Base-by-base conservation (phyloP, 2,329 filamentous ascomycete species). In the Plenodomus biglobosus region DNA sequence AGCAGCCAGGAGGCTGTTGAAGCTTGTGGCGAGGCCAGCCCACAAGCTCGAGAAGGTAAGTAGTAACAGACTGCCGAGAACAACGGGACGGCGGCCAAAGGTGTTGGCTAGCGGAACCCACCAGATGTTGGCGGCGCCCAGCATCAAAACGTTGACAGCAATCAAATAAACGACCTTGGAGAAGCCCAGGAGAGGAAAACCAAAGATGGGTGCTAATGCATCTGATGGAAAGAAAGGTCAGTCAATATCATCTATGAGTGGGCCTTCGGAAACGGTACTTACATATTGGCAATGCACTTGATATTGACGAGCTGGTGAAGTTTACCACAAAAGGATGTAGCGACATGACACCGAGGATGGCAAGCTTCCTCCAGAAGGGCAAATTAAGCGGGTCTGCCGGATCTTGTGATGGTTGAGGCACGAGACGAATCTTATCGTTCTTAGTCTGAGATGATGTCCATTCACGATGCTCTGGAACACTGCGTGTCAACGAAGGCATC, bases 41-140 rank as follows among this genome's bases (percentile, higher is more conserved):
- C 73, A 75, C 51, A 73, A 65, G n/a, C 65, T 71, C 13, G 64
- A 64, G 3, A 71, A 52, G 1, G 60, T 55, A 6, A 70, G 57
- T 1, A 75, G 36, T n/a, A 71, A 41, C 24, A 75, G 52, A 30
- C 70, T 66, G 2, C 64, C 18, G 2, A 76, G 65, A 16, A 71
- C 59, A 24, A 76, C 58, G 1, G 72, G 67, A 10, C 73, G 58
- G 17, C 73, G 67, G 6, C 74, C 73, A 43, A 75, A 71, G 0
- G 67, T 71, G 36, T 75, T 74, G 2, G 71, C 63, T 11, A 75
- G 41, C 2, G 74, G 74, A 3, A 75, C 70, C 73, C 72, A 75
- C 53, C 66, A 67, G 44, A 75, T 49, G 44, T 76, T 75, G 0
- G 69, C 66, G 5, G 56, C 61, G 2, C 73, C 73, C 7, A 72